Base-by-base conservation (phyloP, 352 stramenopile species). In the Pythium rhizo-oryzae region DNA sequence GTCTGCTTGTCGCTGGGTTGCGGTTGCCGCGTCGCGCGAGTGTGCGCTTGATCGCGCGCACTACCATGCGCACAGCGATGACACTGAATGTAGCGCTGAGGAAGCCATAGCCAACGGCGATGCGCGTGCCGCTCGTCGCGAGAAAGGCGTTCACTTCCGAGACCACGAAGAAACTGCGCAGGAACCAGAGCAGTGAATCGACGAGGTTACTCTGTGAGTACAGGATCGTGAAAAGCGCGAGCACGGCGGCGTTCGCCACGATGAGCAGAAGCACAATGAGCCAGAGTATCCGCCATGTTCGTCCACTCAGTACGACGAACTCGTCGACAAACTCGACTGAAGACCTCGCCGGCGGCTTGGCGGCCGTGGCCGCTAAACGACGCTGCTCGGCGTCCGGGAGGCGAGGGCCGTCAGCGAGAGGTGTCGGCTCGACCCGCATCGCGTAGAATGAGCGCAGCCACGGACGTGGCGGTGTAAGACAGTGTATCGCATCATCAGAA, bases 171-270 rank as follows among this genome's bases (percentile, higher is more conserved):
- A 46, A 56, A 6, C 24, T 56, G 2, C 50, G 50, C 18, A 61
- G 33, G 8, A 55, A 21, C 61, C 50, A 67, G 6, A 67, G 37
- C 24, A 67, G 11, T 37, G 61, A 67, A 25, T 67, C 28, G 15
- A 9, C 7, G 19, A 6, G 19, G 33, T 53, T 37, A 24, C 39
- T 43, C 16, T 59, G 15, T 13, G 25, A 23, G 49, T 67, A 67
- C 49, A 67, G 21, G 6, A 41, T 7, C 23, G 60, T 37, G 33
- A 58, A 67, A 12, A 59, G 15, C 9, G 33, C 37, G 8, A 67
- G 60, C 49, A 67, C 37, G 16, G 23, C 23, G 23, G 60, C 47
- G n/a, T 67, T 67, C 8, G 39, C 51, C 5, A 52, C 37, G 9
- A 50, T 43, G n/a, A 67, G 24, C 8, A 67, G n/a, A 5, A 59